Conservation (phyloP, 345 rosid species). For the Ceriops tagal region DNA sequence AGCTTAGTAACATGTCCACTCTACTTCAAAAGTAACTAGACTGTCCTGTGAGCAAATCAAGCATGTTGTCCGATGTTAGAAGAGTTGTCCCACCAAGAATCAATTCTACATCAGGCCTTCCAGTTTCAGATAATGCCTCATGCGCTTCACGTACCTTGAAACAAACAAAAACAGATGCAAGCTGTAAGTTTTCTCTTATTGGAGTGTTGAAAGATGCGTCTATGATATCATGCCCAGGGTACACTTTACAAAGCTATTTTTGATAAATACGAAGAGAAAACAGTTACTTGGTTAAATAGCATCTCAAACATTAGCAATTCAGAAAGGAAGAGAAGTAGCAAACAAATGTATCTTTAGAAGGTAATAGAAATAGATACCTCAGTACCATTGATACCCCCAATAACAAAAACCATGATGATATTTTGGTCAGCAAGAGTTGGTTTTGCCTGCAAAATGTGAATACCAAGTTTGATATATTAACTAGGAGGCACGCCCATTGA, state of each 20-base stretch:
- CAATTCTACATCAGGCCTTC: constrained; percentile 73
- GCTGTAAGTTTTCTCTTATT: not conserved
- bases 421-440: constrained; percentile 82
- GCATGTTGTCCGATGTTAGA: constrained; percentile 77
- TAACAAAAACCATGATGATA: constrained; percentile 70
- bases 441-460: constrained; percentile 56
- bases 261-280: not conserved
- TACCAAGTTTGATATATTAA: constrained; percentile 11
- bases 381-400: constrained; percentile 84
- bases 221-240: too few species aligned
- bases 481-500: constrained; percentile 3
- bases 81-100: constrained; percentile 91
- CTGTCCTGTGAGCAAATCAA: constrained; percentile 64
- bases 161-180: not conserved
- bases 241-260: too few species aligned
- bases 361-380: constrained; percentile 42
- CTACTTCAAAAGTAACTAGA: constrained; percentile 47
- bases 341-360: not conserved
- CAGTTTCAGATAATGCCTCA: constrained; percentile 75
- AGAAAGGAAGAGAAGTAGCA: not conserved
- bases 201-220: too few species aligned
- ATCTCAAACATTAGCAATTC: not conserved
- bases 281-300: not conserved
- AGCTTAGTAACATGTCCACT: too few species aligned
- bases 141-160: constrained; percentile 67